Evolutionary conservation across 2,329 filamentous ascomycete species (phyloP).

Genomic region (Pezizomycotina sp.): DNA sequence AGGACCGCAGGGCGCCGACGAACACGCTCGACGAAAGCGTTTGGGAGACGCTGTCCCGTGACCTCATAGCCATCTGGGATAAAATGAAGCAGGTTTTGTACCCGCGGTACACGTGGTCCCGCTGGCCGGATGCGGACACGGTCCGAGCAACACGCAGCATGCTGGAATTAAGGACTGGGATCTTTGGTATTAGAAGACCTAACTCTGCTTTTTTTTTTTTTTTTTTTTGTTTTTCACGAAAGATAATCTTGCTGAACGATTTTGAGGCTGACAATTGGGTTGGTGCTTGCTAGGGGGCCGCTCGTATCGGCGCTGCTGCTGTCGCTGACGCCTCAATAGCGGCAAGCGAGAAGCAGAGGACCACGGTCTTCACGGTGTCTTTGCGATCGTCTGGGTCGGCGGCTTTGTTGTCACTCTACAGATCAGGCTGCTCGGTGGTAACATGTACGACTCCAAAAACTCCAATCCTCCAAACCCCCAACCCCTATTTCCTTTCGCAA

Average conservation of each 20-base stretch:
- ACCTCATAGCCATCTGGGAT: conserved; percentile 84
- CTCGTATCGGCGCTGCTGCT: conserved; percentile 84
- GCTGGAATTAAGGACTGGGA: conserved; percentile 61
- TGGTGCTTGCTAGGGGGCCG: conserved; percentile 48
- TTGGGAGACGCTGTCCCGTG: conserved; percentile 89
- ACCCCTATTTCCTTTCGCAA: conserved; percentile 8
- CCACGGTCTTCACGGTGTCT: conserved; percentile 85
- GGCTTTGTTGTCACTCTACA: conserved; percentile 95
- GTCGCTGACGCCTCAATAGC: conserved; percentile 76
- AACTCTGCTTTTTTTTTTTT: conserved; percentile 13
- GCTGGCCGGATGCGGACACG: conserved; percentile 52
- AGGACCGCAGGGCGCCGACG: conserved; percentile 73
- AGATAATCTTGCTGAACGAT: conserved; percentile 14
- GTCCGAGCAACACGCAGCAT: conserved; percentile 36
- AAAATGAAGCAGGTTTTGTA: conserved; percentile 97
- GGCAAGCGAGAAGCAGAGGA: conserved; percentile 62
- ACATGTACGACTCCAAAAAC: conserved; percentile 54
- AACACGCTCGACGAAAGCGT: conserved; percentile 96
- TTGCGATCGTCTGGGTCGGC: conserved; percentile 91
- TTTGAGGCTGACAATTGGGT: background rate
- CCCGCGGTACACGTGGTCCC: conserved; percentile 74
- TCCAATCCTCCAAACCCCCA: conserved; percentile 1
- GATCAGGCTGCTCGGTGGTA: conserved; percentile 89
- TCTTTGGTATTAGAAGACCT: conserved; percentile 46
- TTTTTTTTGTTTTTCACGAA: too few relatives aligned